Base-by-base conservation (phyloP, 805 yeast genomes). In the Saccharomycopsis amapae region DNA sequence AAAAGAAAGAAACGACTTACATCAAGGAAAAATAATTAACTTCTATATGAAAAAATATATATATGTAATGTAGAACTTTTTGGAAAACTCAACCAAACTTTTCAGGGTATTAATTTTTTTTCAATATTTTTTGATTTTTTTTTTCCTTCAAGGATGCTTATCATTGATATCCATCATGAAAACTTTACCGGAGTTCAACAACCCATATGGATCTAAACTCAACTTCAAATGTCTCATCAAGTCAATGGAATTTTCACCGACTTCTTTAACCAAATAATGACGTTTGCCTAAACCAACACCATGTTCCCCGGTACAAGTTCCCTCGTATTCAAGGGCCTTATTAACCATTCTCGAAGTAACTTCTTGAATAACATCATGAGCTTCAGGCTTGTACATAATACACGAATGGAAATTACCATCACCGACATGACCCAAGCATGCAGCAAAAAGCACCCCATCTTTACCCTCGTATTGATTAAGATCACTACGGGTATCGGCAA, bases 291-390 rank as follows among this genome's bases (percentile, higher is more conserved):
- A 72, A 6, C 95, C 95, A 33, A 86, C 76, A 12, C 95, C 95
- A 58, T 85, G 95, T 57, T 85, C 95, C 30, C 95, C 95, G 3
- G 88, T 81, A 53, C 87, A 79, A 1, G 95, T 85, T 1, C 95
- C 94, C 44, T 85, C 94, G 32, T 79, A 72, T 1, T 65, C 72
- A 15, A 85, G 63, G 0, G 90, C 94, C 34, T 79, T 60, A 37
- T 69, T 57, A 40, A 82, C 83, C 82, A 85, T 78, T 42, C 74
- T 67, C 23, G 72, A 69, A 12, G 81, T 79, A 10, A 81, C 56
- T 10, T 58, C 56, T 48, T 73, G 72, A 2, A 77, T 80, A 19
- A 60, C 61, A 1, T 64, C 62, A 17, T 65, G 55, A 52, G 78
- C 73, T 18, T 73, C 72, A 0, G 76, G 75, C 38, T 69, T 71